phyloP scores from a whole-genome alignment of 208 protist species.

The Endotrypanum monterogeii region DNA sequence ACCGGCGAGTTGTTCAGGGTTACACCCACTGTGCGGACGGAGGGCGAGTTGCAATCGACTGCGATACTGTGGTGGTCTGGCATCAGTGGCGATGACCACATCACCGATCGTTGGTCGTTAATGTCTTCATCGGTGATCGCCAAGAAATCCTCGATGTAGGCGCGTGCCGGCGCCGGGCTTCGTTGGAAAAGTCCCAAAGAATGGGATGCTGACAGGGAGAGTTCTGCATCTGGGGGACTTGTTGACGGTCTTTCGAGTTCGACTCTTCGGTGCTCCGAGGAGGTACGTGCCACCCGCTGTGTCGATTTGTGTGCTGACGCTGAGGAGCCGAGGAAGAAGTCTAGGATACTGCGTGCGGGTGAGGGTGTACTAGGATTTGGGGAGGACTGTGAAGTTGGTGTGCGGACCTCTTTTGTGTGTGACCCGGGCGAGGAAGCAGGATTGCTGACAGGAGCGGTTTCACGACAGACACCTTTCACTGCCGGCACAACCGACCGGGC shows the following conservation, averaged over 20 bases:
- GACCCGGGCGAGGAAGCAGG: not conserved
- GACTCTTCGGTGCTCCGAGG: not conserved
- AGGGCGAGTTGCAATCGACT: not conserved
- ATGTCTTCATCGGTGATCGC: slow-evolving; percentile 8
- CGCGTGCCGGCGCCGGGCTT: slow-evolving; percentile 9
- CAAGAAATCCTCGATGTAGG: slow-evolving; percentile 30
- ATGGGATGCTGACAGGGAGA: not conserved
- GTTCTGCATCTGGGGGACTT: not conserved
- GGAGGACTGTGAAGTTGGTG: not conserved
- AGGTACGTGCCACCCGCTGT: not conserved
- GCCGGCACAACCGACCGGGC: slow-evolving; percentile 5
- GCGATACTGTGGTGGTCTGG: not conserved
- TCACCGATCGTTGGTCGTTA: not conserved
- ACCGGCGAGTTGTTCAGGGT: slow-evolving; percentile 26
- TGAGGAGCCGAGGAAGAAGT: slow-evolving; percentile 21
- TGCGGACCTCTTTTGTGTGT: not conserved
- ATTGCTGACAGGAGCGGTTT: not conserved
- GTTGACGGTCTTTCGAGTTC: not conserved
- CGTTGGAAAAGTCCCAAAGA: slow-evolving; percentile 1
- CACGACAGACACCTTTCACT: not conserved
- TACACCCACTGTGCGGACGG: not conserved
- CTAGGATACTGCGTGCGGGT: slow-evolving; percentile 8
- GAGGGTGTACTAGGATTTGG: not conserved
- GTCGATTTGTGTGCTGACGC: slow-evolving; percentile 7
- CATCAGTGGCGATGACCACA: not conserved